Percentiles rank a stretch among this genome's conserved stretches.
Evolutionary conservation across 371 early-diverging fungal genomes (phyloP).

Genomic region (Nematocida minor): DNA sequence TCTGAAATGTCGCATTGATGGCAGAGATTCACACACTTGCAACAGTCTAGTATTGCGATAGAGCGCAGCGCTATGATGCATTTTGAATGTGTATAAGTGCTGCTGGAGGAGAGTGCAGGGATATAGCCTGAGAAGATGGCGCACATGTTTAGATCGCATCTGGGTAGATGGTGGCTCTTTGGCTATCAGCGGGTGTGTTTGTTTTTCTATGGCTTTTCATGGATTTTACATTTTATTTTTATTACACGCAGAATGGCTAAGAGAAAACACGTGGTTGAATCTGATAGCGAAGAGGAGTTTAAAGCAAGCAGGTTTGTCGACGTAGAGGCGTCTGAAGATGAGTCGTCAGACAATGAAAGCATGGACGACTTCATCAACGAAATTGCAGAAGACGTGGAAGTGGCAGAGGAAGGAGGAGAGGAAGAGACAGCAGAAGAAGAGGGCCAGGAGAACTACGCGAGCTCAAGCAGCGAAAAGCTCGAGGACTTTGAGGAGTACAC

Average conservation of each 20-base stretch:
- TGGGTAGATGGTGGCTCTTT: too few relatives aligned
- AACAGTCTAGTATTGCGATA: too few relatives aligned
- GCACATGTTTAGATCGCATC: too few relatives aligned
- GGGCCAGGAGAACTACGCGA: not conserved
- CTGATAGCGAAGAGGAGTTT: conserved; percentile 43
- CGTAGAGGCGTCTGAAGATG: conserved; percentile 61
- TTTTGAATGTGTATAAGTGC: too few relatives aligned
- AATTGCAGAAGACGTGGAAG: conserved; percentile 28
- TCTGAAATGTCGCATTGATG: too few relatives aligned
- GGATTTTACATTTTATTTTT: conserved; percentile 1
- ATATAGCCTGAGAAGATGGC: too few relatives aligned
- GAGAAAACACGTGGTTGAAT: conserved; percentile 21
- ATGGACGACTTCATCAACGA: conserved; percentile 55
- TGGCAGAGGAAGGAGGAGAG: not conserved
- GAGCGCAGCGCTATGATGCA: too few relatives aligned
- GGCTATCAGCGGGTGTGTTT: too few relatives aligned
- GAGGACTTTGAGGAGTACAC: conserved; percentile 51
- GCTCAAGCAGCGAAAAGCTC: not conserved
- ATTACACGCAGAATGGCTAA: conserved; percentile 10
- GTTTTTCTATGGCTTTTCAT: too few relatives aligned
- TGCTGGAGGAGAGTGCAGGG: too few relatives aligned
- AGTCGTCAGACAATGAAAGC: conserved; percentile 44
- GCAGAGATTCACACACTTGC: too few relatives aligned
- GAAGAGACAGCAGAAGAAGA: not conserved
- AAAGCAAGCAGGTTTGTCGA: conserved; percentile 62